These are phyloP conservation scores for Rasamsonia emersonii DNA, from an alignment of 2,329 filamentous ascomycete species.

Conservation along the genomic window DNA sequence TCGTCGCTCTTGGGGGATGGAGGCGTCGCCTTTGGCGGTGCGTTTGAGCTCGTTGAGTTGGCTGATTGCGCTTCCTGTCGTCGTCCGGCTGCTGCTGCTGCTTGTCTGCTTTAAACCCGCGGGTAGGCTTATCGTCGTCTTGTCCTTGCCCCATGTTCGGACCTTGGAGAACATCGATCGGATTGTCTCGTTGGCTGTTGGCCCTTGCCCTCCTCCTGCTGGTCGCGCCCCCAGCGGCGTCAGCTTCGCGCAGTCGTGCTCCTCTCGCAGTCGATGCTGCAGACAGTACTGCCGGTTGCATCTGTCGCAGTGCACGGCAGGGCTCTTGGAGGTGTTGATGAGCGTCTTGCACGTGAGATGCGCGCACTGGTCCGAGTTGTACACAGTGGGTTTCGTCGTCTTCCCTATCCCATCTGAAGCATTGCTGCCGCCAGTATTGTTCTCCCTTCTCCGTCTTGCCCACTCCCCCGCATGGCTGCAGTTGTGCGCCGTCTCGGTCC, in stretches of 20 bases:
- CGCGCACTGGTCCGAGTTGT: constrained; percentile 45
- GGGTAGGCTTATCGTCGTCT: constrained; percentile 36
- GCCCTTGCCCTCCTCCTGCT: constrained; percentile 32
- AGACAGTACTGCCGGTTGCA: constrained; percentile 45
- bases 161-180: constrained; percentile 67
- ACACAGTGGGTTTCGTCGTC: constrained; percentile 45
- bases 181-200: constrained; percentile 53
- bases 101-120: constrained; percentile 38
- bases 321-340: constrained; percentile 43
- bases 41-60: constrained; percentile 75
- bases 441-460: constrained; percentile 41
- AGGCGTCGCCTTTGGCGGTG: constrained; percentile 81
- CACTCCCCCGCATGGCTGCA: constrained; percentile 54
- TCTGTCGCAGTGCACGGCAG: constrained; percentile 42
- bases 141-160: constrained; percentile 69
- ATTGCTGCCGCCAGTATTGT: constrained; percentile 18
- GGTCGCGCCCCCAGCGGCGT: constrained; percentile 48
- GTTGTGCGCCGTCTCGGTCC: constrained; percentile 72
- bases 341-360: constrained; percentile 43
- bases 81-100: constrained; percentile 26
- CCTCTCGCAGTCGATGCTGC: constrained; percentile 46
- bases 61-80: constrained; percentile 55
- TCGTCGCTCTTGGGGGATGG: constrained; percentile 71
- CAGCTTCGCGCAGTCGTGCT: constrained; percentile 76
- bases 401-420: constrained; percentile 18